Evolutionary conservation across 495 filamentous ascomycete species (phyloP).

Genomic region (Aeminium ludgeri): DNA sequence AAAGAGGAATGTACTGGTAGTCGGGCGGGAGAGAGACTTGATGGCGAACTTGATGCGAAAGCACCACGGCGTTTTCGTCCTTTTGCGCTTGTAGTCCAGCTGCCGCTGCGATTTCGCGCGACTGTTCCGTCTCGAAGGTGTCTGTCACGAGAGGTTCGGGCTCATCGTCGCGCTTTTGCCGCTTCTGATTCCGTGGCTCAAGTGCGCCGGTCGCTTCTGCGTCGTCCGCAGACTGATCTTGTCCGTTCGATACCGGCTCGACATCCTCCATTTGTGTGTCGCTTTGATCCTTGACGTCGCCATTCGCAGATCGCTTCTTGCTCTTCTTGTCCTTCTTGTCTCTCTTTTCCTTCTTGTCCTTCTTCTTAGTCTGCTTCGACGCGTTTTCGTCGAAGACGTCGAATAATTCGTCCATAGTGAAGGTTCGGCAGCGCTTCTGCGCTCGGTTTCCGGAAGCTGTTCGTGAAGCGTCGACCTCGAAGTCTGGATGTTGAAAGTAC

Average conservation of each 20-base stretch:
- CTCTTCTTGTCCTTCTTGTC: constrained; percentile 22
- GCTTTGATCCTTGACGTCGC: constrained; percentile 40
- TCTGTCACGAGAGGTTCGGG: constrained; percentile 78
- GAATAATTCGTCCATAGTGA: constrained; percentile 22
- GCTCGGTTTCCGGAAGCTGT: too few species aligned
- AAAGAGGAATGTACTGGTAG: constrained; percentile 84
- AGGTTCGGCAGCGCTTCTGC: too few species aligned
- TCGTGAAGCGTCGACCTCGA: too few species aligned
- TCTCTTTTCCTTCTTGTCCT: background rate
- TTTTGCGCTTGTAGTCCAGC: constrained; percentile 55
- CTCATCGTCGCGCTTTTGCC: constrained; percentile 53
- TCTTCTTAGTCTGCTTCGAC: constrained; percentile 1
- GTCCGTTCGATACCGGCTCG: constrained; percentile 19
- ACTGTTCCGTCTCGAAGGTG: constrained; percentile 89
- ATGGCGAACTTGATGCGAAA: constrained; percentile 95
- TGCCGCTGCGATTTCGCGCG: constrained; percentile 66
- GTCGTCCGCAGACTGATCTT: constrained; percentile 20
- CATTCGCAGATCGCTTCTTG: constrained; percentile 52
- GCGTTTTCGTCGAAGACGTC: constrained; percentile 24
- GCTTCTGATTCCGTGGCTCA: constrained; percentile 46
- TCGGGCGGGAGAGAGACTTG: constrained; percentile 88
- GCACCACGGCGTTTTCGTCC: constrained; percentile 53
- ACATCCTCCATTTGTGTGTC: constrained; percentile 21
- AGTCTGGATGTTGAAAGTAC: too few species aligned
- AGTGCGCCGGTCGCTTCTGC: constrained; percentile 20